phyloP scores from a whole-genome alignment of 1,284 basidiomycete genomes.

The Rhodotorula mucilaginosa region DNA sequence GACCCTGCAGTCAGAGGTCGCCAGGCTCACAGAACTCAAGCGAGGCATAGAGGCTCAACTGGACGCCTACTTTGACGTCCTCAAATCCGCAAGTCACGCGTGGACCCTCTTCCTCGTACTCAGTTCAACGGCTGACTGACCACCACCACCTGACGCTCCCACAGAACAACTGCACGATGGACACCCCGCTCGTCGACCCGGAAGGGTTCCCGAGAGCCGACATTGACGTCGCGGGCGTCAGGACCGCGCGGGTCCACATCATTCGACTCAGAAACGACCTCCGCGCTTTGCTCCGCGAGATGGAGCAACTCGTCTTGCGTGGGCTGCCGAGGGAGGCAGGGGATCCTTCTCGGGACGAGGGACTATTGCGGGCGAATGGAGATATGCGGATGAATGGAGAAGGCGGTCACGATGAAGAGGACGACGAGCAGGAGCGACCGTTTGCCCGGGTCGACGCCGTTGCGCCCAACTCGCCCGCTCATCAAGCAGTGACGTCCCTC shows the following conservation, averaged over 20 bases:
- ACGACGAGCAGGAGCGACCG: constrained; percentile 50
- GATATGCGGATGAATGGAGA: constrained; percentile 1
- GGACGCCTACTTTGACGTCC: constrained; percentile 60
- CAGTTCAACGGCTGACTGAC: no score
- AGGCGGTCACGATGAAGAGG: not conserved
- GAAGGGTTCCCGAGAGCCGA: constrained; percentile 79
- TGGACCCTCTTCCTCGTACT: no score
- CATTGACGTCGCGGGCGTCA: constrained; percentile 73
- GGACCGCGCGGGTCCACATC: constrained; percentile 66
- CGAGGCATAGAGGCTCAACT: constrained; percentile 69
- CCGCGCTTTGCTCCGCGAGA: constrained; percentile 61
- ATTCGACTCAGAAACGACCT: constrained; percentile 77
- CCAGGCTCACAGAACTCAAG: constrained; percentile 5
- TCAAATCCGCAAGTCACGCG: constrained; percentile 48
- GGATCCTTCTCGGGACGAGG: no score
- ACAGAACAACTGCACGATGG: constrained; percentile 30
- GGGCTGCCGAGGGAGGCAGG: constrained; percentile 56
- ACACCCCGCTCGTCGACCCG: constrained; percentile 68
- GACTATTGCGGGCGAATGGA: no score
- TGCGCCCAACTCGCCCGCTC: constrained; percentile 60
- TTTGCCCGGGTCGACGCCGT: constrained; percentile 78
- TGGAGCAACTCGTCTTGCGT: constrained; percentile 64
- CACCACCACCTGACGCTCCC: not conserved
- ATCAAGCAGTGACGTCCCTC: constrained; percentile 20
- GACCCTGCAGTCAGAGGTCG: constrained; percentile 19